Evolutionary conservation across 23 red algal genomes (phyloP), one percentile per base, ranked within the genome.

Genomic region (Cyanidiococcus yangmingshanensis): DNA sequence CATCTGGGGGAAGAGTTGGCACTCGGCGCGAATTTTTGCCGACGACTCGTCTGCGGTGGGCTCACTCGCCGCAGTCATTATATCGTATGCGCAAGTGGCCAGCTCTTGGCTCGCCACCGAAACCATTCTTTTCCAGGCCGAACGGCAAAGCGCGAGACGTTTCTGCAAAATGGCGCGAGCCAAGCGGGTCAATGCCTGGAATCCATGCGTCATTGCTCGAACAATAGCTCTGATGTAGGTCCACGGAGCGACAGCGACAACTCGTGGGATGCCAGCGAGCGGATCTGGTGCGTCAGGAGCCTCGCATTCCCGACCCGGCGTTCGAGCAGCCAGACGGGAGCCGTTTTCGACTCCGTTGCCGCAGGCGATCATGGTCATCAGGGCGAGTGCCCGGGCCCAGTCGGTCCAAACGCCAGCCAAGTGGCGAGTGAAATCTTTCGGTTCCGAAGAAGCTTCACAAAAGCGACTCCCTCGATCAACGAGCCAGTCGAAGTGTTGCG

Each of bases 171-270:
- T 29, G n/a, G 63, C 63, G 3, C 32, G 63, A 12, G 63, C 63
- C 63, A 71, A 7, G 16, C 21, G 63, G 12, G 27, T 71, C n/a
- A 71, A 29, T 30, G 63, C 3, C 32, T 71, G 21, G 27, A 71
- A 71, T 7, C n/a, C 63, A 29, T 17, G 63, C 63, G 32, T 25
- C 32, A 27, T 12, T 7, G 63, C 27, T 12, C 63, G 63, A 7
- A 29, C 63, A 32, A 7, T 3, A 29, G 63, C 27, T 35, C 32
- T 2, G 21, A 71, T 71, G 63, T 3, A 71, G 63, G 21, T 25
- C 63, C 63, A 71, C 63, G 63, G 63, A 35, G 63, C 63, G 63
- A 71, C 63, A 2, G 63, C 32, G 63, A 35, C 63, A 25, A 71
- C 63, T 7, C 16, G n/a, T 54, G 21, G 12, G 21, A 54, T 7